Evolutionary conservation across 2,329 filamentous ascomycete genomes (phyloP).

Genomic region (Calonectria pauciramosa): DNA sequence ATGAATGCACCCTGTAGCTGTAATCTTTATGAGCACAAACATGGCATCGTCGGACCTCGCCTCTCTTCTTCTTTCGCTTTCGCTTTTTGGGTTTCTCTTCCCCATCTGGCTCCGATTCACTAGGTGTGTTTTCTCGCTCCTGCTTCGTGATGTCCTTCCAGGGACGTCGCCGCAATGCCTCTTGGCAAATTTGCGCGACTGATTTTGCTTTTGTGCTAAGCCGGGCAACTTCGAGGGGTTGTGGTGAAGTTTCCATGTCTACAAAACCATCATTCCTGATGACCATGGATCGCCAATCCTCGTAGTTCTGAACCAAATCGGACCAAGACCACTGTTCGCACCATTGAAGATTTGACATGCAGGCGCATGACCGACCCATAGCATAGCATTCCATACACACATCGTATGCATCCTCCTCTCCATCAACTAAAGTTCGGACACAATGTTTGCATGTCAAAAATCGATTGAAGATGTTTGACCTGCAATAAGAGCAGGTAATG

Average conservation of each 20-base stretch:
- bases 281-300: constrained; percentile 84
- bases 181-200: constrained; percentile 93
- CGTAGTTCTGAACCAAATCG: constrained; percentile 82
- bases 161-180: constrained; percentile 83
- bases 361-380: constrained; percentile 95
- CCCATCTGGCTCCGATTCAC: constrained; percentile 70
- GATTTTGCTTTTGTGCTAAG: constrained; percentile 80
- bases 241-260: constrained; percentile 75
- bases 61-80: constrained; percentile 67
- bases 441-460: constrained; percentile 95
- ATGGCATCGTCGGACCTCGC: constrained; percentile 77
- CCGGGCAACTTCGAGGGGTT: constrained; percentile 78
- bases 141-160: constrained; percentile 85
- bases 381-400: constrained; percentile 98
- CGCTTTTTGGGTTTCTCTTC: constrained; percentile 74
- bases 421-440: constrained; percentile 74
- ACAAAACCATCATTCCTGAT: constrained; percentile 79
- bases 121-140: constrained; percentile 60
- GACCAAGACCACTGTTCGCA: constrained; percentile 94
- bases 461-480: constrained; percentile 96
- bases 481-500: constrained; percentile 95
- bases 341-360: constrained; percentile 88
- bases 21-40: constrained; percentile 86
- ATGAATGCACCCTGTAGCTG: constrained; percentile 87
- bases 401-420: constrained; percentile 89